Conservation (phyloP, 2,329 filamentous ascomycete species). For the Emergomyces orientalis region DNA sequence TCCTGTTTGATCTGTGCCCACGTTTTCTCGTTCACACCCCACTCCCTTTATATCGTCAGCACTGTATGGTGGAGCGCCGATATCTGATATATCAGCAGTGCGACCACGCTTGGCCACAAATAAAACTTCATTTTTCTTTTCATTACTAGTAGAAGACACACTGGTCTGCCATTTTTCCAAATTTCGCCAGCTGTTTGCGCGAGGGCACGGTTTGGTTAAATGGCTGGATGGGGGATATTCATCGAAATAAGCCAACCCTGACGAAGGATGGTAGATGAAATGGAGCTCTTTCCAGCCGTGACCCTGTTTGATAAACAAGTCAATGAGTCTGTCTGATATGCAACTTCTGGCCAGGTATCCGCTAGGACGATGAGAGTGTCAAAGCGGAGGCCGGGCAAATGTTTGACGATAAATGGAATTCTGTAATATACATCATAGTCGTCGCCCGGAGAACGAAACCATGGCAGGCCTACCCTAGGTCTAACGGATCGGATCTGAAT, state of each 20-base stretch:
- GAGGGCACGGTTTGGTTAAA: slow-evolving; percentile 7
- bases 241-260: slow-evolving; percentile 6
- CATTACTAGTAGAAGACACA: not conserved
- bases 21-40: not conserved
- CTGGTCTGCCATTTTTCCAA: slow-evolving; percentile 8
- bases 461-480: slow-evolving; percentile 1
- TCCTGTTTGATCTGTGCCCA: not conserved
- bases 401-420: slow-evolving; percentile 14
- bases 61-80: not conserved
- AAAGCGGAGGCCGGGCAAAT: slow-evolving; percentile 15
- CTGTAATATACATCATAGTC: slow-evolving; percentile 13
- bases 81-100: slow-evolving; percentile 8
- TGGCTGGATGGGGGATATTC: not conserved
- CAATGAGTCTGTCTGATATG: slow-evolving; percentile 16
- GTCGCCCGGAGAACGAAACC: too few species aligned
- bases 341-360: slow-evolving; percentile 1
- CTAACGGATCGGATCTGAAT: slow-evolving; percentile 16
- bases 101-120: slow-evolving; percentile 12
- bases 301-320: slow-evolving; percentile 14
- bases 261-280: slow-evolving; percentile 15
- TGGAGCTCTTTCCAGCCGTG: slow-evolving; percentile 17
- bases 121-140: slow-evolving; percentile 9
- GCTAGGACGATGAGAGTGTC: slow-evolving; percentile 15
- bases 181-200: slow-evolving; percentile 1
- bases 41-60: not conserved